These are phyloP conservation scores for Epichloe gansuensis DNA, from an alignment of 2,329 filamentous ascomycete species.

Conservation along the genomic window DNA sequence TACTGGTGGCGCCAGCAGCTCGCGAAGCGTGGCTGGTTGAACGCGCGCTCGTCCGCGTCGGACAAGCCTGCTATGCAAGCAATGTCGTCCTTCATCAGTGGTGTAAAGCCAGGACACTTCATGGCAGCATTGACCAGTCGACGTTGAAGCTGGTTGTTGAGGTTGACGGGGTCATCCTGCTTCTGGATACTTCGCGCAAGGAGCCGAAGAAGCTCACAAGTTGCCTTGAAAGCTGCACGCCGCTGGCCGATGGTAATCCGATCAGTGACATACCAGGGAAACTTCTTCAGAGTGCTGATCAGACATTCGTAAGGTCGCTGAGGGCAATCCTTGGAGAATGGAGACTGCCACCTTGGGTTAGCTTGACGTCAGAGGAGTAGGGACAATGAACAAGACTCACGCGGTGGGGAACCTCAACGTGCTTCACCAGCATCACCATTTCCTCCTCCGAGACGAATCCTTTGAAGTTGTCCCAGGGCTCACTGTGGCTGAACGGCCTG, in stretches of 20 bases:
- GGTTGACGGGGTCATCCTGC: slow-evolving; percentile 26
- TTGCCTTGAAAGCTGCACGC: slow-evolving; percentile 36
- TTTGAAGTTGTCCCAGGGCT: slow-evolving; percentile 41
- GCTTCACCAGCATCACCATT: slow-evolving; percentile 49
- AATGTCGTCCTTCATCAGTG: slow-evolving; percentile 48
- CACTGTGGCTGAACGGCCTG: slow-evolving; percentile 18
- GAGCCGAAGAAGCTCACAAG: slow-evolving; percentile 33
- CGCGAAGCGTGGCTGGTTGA: slow-evolving; percentile 35
- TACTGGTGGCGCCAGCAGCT: slow-evolving; percentile 39
- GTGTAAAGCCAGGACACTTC: slow-evolving; percentile 46
- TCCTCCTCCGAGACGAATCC: slow-evolving; percentile 50
- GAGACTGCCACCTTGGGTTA: slow-evolving; percentile 30
- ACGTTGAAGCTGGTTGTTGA: slow-evolving; percentile 40
- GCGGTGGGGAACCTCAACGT: slow-evolving; percentile 48
- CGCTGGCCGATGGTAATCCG: slow-evolving; percentile 46
- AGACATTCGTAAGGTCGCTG: slow-evolving; percentile 54
- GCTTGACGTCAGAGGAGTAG: background rate
- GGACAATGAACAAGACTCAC: slow-evolving; percentile 29
- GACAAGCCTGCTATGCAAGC: slow-evolving; percentile 27
- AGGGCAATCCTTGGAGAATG: slow-evolving; percentile 46
- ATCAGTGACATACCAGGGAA: slow-evolving; percentile 48
- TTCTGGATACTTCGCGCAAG: slow-evolving; percentile 30
- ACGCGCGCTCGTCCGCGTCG: slow-evolving; percentile 22
- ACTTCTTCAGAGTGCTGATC: slow-evolving; percentile 49
- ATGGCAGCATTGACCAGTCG: slow-evolving; percentile 41